These are phyloP conservation scores for Sporothrix euskadiensis DNA, from an alignment of 2,329 filamentous ascomycete species.

Conservation along the genomic window DNA sequence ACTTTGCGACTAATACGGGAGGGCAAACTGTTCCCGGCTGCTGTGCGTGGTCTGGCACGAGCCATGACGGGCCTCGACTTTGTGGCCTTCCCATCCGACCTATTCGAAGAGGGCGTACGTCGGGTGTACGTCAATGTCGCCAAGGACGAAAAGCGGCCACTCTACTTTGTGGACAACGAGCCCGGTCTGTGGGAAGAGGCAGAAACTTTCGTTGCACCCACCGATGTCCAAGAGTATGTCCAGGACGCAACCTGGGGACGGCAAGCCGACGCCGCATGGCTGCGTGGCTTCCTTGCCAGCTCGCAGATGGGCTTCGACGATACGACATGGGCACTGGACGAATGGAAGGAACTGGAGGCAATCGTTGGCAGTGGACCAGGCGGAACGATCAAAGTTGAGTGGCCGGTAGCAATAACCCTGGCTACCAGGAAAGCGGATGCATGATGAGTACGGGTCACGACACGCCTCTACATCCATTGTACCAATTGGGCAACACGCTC, in stretches of 20 bases:
- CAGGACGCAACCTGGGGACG: slow-evolving; percentile 31
- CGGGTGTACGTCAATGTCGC: slow-evolving; percentile 29
- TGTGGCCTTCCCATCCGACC: slow-evolving; percentile 28
- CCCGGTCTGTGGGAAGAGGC: slow-evolving; percentile 26
- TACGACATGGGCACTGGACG: slow-evolving; percentile 29
- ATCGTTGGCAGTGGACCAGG: slow-evolving; percentile 26
- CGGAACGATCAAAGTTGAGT: slow-evolving; percentile 29
- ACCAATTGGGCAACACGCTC: too few relatives aligned
- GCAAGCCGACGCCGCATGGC: slow-evolving; percentile 31
- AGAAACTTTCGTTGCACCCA: background rate
- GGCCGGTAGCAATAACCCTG: slow-evolving; percentile 32
- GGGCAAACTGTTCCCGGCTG: slow-evolving; percentile 32
- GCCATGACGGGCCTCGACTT: slow-evolving; percentile 32
- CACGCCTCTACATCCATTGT: too few relatives aligned
- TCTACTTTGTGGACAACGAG: slow-evolving; percentile 31
- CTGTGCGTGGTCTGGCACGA: slow-evolving; percentile 28
- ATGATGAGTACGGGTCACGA: background rate
- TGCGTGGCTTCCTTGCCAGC: slow-evolving; percentile 33
- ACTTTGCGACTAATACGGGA: slow-evolving; percentile 30
- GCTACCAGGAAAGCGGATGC: slow-evolving; percentile 26
- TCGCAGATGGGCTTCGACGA: slow-evolving; percentile 33
- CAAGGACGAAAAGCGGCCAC: slow-evolving; percentile 17
- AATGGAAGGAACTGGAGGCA: slow-evolving; percentile 32
- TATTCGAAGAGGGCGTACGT: slow-evolving; percentile 30
- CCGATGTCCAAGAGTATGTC: slow-evolving; percentile 7